Percentiles rank a stretch among this genome's conserved stretches.
These are phyloP conservation scores for Penicillium fuscoglaucum DNA, from an alignment of 2,329 filamentous ascomycete species.

Conservation along the genomic window DNA sequence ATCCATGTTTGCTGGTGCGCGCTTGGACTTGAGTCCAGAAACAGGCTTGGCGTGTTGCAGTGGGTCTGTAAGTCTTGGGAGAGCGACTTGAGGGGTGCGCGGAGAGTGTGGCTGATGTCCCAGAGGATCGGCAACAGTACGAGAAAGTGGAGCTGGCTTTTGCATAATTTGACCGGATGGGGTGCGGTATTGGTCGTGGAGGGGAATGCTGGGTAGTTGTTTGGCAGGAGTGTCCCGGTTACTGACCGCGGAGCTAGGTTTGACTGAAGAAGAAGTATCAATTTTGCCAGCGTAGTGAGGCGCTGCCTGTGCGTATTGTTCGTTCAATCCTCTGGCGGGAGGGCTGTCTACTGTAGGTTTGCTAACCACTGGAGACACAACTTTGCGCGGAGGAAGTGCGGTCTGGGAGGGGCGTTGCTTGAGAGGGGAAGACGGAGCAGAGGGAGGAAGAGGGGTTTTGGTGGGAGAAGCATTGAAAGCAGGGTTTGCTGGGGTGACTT, in stretches of 20 bases:
- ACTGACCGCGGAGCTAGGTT: not conserved
- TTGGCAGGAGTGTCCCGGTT: not conserved
- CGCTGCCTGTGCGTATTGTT: conserved; percentile 13
- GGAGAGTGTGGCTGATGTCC: conserved; percentile 5
- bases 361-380: conserved; percentile 46
- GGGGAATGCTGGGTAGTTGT: not conserved
- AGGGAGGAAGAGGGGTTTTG: conserved; percentile 56
- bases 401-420: conserved; percentile 54
- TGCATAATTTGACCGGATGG: conserved; percentile 8
- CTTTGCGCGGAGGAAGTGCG: conserved; percentile 46
- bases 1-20: conserved; percentile 16
- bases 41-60: conserved; percentile 10
- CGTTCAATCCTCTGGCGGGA: conserved; percentile 6
- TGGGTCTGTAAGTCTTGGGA: conserved; percentile 14
- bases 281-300: conserved; percentile 7
- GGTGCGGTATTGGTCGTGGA: not conserved
- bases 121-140: conserved; percentile 10
- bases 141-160: conserved; percentile 10
- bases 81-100: not conserved
- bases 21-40: conserved; percentile 27
- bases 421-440: conserved; percentile 53
- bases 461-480: conserved; percentile 52
- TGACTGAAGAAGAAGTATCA: not conserved
- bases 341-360: conserved; percentile 31
- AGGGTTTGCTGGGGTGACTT: conserved; percentile 55